Conservation (phyloP, 2,329 filamentous ascomycete species). For the Pleomassaria siparia region DNA sequence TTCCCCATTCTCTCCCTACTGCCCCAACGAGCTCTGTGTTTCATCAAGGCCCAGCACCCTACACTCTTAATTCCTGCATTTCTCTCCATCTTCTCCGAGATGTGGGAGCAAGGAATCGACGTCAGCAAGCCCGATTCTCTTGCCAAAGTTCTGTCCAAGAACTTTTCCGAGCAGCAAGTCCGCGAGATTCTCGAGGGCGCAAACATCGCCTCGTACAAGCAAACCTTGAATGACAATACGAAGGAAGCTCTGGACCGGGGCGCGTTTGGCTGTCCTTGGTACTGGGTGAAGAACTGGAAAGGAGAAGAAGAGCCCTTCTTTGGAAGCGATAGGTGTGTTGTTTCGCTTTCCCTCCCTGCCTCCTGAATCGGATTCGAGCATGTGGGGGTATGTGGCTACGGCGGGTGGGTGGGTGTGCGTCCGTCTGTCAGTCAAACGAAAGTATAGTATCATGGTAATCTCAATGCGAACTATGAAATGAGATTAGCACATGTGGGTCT, state of each 20-base stretch:
- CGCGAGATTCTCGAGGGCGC: constrained; percentile 58
- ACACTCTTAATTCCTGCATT: constrained; percentile 54
- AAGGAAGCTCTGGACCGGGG: constrained; percentile 63
- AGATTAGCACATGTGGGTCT: not conserved
- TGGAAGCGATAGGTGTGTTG: constrained; percentile 67
- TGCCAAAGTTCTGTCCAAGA: constrained; percentile 41
- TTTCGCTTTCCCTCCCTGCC: not conserved
- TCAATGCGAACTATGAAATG: constrained; percentile 20
- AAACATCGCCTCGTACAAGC: constrained; percentile 53
- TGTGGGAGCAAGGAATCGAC: constrained; percentile 65
- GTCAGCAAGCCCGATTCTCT: constrained; percentile 62
- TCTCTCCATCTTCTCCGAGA: constrained; percentile 57
- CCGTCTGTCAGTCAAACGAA: too few relatives aligned
- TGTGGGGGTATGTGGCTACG: too few relatives aligned
- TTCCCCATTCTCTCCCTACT: constrained; percentile 59
- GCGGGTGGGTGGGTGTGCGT: too few relatives aligned
- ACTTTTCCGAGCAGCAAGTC: constrained; percentile 58
- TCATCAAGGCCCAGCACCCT: constrained; percentile 63
- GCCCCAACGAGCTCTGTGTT: constrained; percentile 67
- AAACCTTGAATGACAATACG: constrained; percentile 60
- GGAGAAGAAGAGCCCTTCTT: constrained; percentile 71
- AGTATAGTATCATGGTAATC: too few relatives aligned
- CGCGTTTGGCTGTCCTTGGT: constrained; percentile 77
- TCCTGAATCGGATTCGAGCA: too few relatives aligned
- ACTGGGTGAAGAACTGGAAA: constrained; percentile 63